Evolutionary conservation across 2,329 filamentous ascomycete genomes (phyloP).

Genomic region (Calonectria pauciramosa): DNA sequence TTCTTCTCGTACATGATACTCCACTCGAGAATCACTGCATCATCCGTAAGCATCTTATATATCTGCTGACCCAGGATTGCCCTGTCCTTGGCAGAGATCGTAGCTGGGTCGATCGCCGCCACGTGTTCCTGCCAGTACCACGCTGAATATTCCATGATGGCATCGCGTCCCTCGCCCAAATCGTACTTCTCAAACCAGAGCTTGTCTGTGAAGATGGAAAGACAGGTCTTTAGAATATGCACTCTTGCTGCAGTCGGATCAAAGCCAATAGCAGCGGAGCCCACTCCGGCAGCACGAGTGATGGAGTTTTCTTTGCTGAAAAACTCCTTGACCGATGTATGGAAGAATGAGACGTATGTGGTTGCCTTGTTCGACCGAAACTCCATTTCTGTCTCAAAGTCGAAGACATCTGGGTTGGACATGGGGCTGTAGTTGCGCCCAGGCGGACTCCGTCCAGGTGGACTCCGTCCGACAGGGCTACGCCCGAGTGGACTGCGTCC

Average conservation of each 20-base stretch:
- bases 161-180: conserved; percentile 44
- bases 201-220: conserved; percentile 55
- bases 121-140: conserved; percentile 63
- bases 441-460: conserved; percentile 28
- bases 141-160: conserved; percentile 56
- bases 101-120: conserved; percentile 48
- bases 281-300: conserved; percentile 27
- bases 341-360: conserved; percentile 57
- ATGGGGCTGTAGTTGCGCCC: conserved; percentile 44
- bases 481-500: conserved; percentile 20
- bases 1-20: conserved; percentile 56
- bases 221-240: conserved; percentile 55
- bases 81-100: conserved; percentile 48
- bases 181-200: conserved; percentile 47
- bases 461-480: conserved; percentile 15
- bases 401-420: conserved; percentile 48
- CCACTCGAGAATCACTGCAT: conserved; percentile 55
- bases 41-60: conserved; percentile 55
- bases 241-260: conserved; percentile 51
- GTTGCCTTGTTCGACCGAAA: conserved; percentile 58
- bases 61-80: conserved; percentile 50
- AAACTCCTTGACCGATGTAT: conserved; percentile 56
- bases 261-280: conserved; percentile 50
- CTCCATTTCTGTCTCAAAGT: conserved; percentile 51
- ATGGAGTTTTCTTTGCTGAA: conserved; percentile 51